Conservation (phyloP, 139 green algal species). For the Chlorella vulgaris region DNA sequence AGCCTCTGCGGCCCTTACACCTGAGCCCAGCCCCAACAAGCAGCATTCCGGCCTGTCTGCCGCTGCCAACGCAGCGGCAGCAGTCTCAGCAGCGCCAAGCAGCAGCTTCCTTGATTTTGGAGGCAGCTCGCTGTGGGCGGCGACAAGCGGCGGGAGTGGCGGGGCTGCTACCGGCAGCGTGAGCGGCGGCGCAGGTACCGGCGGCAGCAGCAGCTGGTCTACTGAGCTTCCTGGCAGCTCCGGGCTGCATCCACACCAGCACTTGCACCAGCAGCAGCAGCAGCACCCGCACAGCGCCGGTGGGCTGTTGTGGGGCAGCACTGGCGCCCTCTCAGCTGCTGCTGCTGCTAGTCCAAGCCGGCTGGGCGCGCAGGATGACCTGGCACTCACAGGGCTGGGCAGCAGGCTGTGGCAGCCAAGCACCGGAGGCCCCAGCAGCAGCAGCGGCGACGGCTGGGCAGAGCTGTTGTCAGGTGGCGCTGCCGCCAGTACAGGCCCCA, state of each 20-base stretch:
- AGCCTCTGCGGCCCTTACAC: not conserved
- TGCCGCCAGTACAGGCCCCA: not conserved
- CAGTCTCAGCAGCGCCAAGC: not conserved
- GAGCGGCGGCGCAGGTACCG: not conserved
- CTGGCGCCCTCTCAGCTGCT: constrained; percentile 4
- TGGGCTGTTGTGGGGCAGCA: constrained; percentile 13
- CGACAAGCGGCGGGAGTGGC: not conserved
- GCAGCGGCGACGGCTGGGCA: constrained; percentile 16
- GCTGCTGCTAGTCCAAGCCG: not conserved
- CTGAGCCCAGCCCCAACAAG: constrained; percentile 16
- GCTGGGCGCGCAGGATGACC: not conserved
- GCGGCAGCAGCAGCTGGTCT: not conserved
- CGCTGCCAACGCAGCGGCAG: not conserved
- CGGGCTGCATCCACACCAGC: not conserved
- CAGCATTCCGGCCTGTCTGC: not conserved
- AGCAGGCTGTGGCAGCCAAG: constrained; percentile 25
- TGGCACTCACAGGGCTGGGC: constrained; percentile 10
- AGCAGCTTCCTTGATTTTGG: constrained; percentile 1
- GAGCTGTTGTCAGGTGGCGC: not conserved
- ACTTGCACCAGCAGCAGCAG: not conserved
- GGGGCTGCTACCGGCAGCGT: no score
- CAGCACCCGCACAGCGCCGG: not conserved
- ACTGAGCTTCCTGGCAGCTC: not conserved
- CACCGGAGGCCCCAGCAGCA: not conserved
- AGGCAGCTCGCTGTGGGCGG: not conserved